Conservation (phyloP, 139 green algal genomes). For the Limnomonas spitsbergensis region DNA sequence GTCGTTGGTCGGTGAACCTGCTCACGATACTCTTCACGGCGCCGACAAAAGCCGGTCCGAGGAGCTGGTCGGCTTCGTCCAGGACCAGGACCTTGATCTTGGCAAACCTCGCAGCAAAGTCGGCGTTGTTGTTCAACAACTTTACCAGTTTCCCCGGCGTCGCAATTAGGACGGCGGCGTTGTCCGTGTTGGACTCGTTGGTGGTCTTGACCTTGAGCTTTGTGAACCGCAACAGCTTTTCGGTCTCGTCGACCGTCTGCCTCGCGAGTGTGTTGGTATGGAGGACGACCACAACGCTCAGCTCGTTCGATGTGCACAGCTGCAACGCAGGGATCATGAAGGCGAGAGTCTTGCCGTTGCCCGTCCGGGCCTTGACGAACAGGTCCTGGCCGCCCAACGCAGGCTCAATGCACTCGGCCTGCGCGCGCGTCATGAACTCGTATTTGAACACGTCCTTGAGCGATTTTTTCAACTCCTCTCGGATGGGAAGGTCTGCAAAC, state of each 20-base stretch:
- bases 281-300: background rate
- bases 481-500: slow-evolving; percentile 4
- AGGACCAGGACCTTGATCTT: slow-evolving; percentile 75
- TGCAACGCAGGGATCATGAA: slow-evolving; percentile 50
- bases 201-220: too few relatives aligned
- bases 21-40: slow-evolving; percentile 51
- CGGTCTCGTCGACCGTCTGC: background rate
- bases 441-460: slow-evolving; percentile 7
- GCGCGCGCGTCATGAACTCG: slow-evolving; percentile 25
- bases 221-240: background rate
- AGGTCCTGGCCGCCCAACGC: slow-evolving; percentile 49
- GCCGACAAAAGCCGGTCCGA: slow-evolving; percentile 82
- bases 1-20: slow-evolving; percentile 57
- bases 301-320: background rate
- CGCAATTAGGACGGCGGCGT: slow-evolving; percentile 75
- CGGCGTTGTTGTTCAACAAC: slow-evolving; percentile 53
- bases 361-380: slow-evolving; percentile 79
- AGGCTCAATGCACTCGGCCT: slow-evolving; percentile 24
- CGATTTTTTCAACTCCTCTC: background rate
- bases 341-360: slow-evolving; percentile 75
- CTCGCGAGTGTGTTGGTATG: background rate
- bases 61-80: slow-evolving; percentile 94
- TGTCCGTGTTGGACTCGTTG: too few relatives aligned
- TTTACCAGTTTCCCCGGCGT: slow-evolving; percentile 80
- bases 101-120: slow-evolving; percentile 20